Conservation (phyloP, 305 asterid species). For the Solanum hybrid region DNA sequence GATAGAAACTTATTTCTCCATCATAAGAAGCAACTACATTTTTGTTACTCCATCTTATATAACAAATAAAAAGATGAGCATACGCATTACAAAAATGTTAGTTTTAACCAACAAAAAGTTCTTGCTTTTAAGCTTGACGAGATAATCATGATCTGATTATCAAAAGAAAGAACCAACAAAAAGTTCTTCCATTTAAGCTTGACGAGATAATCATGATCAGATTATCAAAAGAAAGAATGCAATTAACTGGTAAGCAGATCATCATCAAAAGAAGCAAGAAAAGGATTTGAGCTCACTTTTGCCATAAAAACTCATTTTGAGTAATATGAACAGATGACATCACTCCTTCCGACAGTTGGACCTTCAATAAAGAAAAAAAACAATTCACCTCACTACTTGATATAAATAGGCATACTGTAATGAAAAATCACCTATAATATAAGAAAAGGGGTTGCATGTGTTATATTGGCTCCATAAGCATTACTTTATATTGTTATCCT, state of each 20-base stretch:
- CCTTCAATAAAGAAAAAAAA: background rate
- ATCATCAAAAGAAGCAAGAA: conserved; percentile 5
- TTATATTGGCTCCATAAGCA: background rate
- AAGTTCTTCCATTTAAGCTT: background rate
- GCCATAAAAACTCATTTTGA: conserved; percentile 53
- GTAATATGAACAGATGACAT: conserved; percentile 46
- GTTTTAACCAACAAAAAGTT: background rate
- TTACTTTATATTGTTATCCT: background rate
- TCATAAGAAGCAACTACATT: background rate
- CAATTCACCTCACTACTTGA: conserved; percentile 12
- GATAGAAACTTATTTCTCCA: background rate
- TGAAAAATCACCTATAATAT: background rate
- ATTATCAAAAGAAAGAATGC: too few relatives aligned
- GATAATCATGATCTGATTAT: too few relatives aligned
- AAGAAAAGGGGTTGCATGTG: background rate
- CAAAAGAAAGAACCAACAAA: too few relatives aligned
- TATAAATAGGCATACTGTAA: background rate
- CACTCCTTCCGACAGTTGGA: conserved; percentile 35
- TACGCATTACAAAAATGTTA: background rate
- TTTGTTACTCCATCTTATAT: background rate
- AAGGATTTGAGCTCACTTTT: conserved; percentile 42
- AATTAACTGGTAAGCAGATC: background rate
- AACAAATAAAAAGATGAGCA: background rate
- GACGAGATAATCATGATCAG: too few relatives aligned
- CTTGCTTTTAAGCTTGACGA: background rate